Percentiles rank a stretch among this genome's conserved stretches.
Conservation (phyloP, 257 asterid species). For the Eustoma russellianum region DNA sequence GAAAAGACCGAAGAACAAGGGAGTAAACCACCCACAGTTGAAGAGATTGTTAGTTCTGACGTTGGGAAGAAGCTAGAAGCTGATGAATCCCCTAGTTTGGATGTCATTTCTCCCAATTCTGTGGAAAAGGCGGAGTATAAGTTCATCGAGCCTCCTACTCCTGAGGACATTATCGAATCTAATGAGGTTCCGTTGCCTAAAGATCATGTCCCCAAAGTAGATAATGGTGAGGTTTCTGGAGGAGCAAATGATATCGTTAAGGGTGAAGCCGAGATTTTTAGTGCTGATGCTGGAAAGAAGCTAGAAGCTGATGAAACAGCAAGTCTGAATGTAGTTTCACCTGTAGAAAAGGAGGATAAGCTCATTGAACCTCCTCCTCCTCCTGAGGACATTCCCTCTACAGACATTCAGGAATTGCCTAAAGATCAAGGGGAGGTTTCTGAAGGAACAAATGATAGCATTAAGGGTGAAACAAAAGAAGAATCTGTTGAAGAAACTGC, state of each 20-base stretch:
- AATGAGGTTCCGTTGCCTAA: conserved; percentile 20
- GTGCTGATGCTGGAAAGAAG: conserved; percentile 13
- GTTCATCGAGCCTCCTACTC: conserved; percentile 24
- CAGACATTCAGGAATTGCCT: conserved; percentile 7
- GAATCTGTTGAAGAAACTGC: conserved; percentile 11
- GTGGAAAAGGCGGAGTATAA: conserved; percentile 27
- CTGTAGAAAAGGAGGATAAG: conserved; percentile 29
- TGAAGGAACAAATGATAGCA: not conserved
- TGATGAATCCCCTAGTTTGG: conserved; percentile 8
- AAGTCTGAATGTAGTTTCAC: conserved; percentile 5
- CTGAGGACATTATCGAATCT: conserved; percentile 19
- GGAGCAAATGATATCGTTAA: conserved; percentile 9
- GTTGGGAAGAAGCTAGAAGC: conserved; percentile 15
- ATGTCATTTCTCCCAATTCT: conserved; percentile 11
- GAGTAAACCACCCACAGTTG: conserved; percentile 8
- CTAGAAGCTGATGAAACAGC: conserved; percentile 13
- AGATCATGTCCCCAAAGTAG: conserved; percentile 10
- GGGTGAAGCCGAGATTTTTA: conserved; percentile 1
- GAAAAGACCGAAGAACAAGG: conserved; percentile 17
- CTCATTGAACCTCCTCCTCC: conserved; percentile 26
- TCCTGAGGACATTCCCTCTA: conserved; percentile 4
- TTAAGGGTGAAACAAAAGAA: conserved; percentile 13
- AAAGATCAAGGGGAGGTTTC: conserved; percentile 18
- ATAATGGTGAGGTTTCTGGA: conserved; percentile 4
- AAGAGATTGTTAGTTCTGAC: conserved; percentile 10